These are phyloP conservation scores for Scheffersomyces illinoinensis DNA, from an alignment of 1,139 yeast species.

Conservation along the genomic window DNA sequence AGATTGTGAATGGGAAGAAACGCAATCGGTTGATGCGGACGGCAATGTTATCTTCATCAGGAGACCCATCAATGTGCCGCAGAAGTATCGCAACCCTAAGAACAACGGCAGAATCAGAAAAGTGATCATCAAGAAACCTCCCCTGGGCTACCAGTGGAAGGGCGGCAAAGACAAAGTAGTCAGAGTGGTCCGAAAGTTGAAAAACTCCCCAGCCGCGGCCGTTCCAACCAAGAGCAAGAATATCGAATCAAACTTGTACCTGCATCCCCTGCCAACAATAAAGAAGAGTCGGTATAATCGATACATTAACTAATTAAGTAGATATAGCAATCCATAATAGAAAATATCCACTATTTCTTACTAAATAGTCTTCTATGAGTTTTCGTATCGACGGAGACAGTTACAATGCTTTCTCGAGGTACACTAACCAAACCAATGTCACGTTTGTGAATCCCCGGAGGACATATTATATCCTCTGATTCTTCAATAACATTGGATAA, in stretches of 20 bases:
- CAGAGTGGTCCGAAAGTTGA: not conserved
- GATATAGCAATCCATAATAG: not conserved
- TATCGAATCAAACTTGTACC: not conserved
- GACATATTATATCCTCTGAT: slow-evolving; percentile 27
- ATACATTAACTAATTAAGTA: not conserved
- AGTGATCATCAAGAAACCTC: slow-evolving; percentile 16
- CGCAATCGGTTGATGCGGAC: slow-evolving; percentile 18
- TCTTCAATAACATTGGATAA: slow-evolving; percentile 38
- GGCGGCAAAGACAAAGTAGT: not conserved
- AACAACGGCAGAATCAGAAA: slow-evolving; percentile 13
- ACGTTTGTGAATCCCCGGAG: slow-evolving; percentile 25
- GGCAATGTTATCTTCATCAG: slow-evolving; percentile 23
- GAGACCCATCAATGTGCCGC: slow-evolving; percentile 23
- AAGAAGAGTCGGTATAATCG: not conserved
- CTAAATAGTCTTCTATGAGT: slow-evolving; percentile 11
- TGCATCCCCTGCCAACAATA: not conserved
- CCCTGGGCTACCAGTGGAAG: not conserved
- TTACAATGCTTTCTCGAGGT: slow-evolving; percentile 33
- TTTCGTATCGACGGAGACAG: slow-evolving; percentile 25
- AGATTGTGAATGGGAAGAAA: slow-evolving; percentile 27
- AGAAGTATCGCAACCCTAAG: slow-evolving; percentile 13
- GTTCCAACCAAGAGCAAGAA: not conserved
- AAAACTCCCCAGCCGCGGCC: not conserved
- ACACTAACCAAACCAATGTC: slow-evolving; percentile 50
- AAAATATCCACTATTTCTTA: not conserved